Base-by-base conservation (phyloP, 2,329 filamentous ascomycete genomes). In the Nemania abortiva region DNA sequence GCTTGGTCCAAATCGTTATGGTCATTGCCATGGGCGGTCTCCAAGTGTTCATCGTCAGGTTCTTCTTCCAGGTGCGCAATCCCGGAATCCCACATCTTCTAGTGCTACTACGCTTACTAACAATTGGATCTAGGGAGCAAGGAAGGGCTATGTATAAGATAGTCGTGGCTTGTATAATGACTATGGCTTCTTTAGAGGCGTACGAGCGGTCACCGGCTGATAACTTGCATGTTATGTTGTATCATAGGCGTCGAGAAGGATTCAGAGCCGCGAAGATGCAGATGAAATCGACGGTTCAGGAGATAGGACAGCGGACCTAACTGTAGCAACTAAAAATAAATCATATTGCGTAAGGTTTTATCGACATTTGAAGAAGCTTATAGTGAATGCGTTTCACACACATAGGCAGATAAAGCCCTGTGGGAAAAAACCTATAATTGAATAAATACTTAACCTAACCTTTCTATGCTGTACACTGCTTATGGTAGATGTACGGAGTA, bases 41-140 rank as follows among this genome's bases (percentile, higher is more conserved):
- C 79, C 97, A 99, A 85, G 96, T 99, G 59, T 98, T 98, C 81
- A 91, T 99, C 75, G 96, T 99, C 76, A 87, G 94, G 74, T 98
- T 98, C 90, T 99, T 99, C 85, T 99, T 99, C 89, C 95, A 98
- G 86, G 94, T 88, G 83, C 59, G 82, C 70, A 59, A 79, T 69
- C 39, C 22, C 55, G 52, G n/a, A 24, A 55, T 42, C 15, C 56
- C 50, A 18, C 52, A 49, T 56, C 37, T 24, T 1, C 34, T 15
- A 10, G 39, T 45, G 24, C 27, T 53, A 69, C 76, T 63, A 78
- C 63, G 69, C 47, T 68, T 50, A 68, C 65, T 69, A 57, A 68
- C 39, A 10, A 61, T 29, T 34, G 10, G 55, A 54, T 53, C 6
- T 58, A 90, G 87, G 89, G 89, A 65, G 89, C 89, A 61, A 85